These are phyloP conservation scores for Thermothelomyces thermophilus DNA, from an alignment of 2,329 filamentous ascomycete genomes.

Conservation along the genomic window DNA sequence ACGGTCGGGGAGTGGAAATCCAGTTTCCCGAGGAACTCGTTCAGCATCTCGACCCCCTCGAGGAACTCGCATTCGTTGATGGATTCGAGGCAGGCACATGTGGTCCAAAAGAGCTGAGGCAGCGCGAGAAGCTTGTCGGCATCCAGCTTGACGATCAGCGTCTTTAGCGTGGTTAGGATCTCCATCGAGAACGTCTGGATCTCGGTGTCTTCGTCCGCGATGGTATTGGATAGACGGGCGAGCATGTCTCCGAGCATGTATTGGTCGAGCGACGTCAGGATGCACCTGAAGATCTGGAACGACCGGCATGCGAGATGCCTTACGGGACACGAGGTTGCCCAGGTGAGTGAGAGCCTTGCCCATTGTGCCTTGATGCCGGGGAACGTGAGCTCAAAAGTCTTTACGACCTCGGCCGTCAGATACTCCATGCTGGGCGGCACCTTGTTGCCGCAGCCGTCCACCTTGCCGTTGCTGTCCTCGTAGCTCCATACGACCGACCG, in stretches of 20 bases:
- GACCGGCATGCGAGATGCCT: slow-evolving; percentile 92
- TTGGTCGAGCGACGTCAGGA: slow-evolving; percentile 83
- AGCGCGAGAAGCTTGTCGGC: slow-evolving; percentile 76
- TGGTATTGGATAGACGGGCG: slow-evolving; percentile 87
- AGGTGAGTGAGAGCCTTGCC: slow-evolving; percentile 83
- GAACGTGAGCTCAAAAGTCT: slow-evolving; percentile 77
- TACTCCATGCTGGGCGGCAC: slow-evolving; percentile 84
- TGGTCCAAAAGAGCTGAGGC: slow-evolving; percentile 96
- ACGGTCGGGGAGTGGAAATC: slow-evolving; percentile 68
- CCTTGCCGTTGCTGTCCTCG: slow-evolving; percentile 81
- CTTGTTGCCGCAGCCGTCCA: slow-evolving; percentile 64
- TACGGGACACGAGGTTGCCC: slow-evolving; percentile 96
- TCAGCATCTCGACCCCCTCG: slow-evolving; percentile 85
- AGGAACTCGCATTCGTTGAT: slow-evolving; percentile 95
- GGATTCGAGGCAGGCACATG: slow-evolving; percentile 89
- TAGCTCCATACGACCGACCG: slow-evolving; percentile 86
- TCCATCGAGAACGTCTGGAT: slow-evolving; percentile 98
- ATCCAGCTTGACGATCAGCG: slow-evolving; percentile 79
- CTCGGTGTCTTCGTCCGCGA: slow-evolving; percentile 88
- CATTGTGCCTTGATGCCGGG: slow-evolving; percentile 85
- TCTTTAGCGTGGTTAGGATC: slow-evolving; percentile 87
- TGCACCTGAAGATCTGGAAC: slow-evolving; percentile 94
- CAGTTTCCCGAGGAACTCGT: slow-evolving; percentile 76
- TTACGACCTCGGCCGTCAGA: slow-evolving; percentile 73
- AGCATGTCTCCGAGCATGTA: slow-evolving; percentile 97